Evolutionary conservation across 1,284 basidiomycete species (phyloP).

Genomic region (Phellopilus nigrolimitatus): DNA sequence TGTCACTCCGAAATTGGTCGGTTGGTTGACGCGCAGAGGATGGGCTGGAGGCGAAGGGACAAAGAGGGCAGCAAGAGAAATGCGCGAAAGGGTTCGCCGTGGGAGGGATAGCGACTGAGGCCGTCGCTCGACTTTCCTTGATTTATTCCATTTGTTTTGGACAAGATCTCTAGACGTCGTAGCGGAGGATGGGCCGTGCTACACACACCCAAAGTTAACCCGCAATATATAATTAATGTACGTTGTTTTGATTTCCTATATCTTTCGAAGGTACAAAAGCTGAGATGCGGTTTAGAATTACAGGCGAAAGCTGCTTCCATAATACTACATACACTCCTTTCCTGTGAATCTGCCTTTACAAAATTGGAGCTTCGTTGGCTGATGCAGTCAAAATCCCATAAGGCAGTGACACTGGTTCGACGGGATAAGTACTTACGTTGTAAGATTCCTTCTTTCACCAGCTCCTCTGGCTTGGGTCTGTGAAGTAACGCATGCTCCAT

Average conservation of each 20-base stretch:
- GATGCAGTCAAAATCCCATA: not conserved
- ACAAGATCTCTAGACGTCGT: constrained; percentile 2
- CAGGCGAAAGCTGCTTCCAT: not conserved
- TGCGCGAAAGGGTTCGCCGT: constrained; percentile 46
- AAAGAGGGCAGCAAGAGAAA: constrained; percentile 57
- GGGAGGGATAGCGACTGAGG: constrained; percentile 28
- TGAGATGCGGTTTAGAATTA: not conserved
- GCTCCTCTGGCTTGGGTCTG: constrained; percentile 62
- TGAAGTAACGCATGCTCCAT: constrained; percentile 61
- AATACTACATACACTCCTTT: no score
- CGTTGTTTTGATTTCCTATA: not conserved
- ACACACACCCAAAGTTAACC: not conserved
- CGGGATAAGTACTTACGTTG: constrained; percentile 35
- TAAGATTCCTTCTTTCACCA: constrained; percentile 71
- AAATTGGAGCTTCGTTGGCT: constrained; percentile 20
- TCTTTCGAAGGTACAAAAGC: not conserved
- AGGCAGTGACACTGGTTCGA: not conserved
- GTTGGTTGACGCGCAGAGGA: constrained; percentile 68
- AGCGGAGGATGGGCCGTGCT: not conserved
- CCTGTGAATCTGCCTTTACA: no score
- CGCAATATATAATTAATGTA: constrained; percentile 6
- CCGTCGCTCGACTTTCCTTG: not conserved
- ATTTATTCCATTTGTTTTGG: not conserved
- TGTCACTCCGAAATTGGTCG: constrained; percentile 80
- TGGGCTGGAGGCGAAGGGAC: constrained; percentile 72